phyloP scores from a whole-genome alignment of 2,329 filamentous ascomycete species.

The Calonectria crousiana region DNA sequence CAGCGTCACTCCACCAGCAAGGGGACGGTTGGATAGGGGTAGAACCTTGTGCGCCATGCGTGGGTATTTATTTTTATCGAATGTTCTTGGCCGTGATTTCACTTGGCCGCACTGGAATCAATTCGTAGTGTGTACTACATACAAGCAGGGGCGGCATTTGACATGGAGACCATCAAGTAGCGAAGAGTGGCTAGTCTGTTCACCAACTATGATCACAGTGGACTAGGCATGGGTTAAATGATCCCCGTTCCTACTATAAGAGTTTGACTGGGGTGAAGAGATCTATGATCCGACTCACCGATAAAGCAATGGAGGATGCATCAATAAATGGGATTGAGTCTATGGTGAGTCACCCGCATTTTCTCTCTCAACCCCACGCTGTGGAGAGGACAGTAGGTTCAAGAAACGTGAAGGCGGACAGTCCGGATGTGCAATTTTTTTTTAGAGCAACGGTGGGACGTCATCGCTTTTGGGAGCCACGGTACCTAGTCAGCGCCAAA shows the following conservation, averaged over 20 bases:
- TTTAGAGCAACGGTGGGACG: slow-evolving; percentile 2
- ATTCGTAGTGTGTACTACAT: background rate
- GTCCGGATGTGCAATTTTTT: background rate
- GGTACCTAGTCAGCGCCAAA: slow-evolving; percentile 25
- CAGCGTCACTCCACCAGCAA: background rate
- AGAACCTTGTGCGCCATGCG: background rate
- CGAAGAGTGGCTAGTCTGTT: slow-evolving; percentile 2
- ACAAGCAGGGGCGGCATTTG: too few species aligned
- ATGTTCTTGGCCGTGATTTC: too few species aligned
- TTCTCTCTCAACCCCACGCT: background rate
- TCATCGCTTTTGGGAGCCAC: background rate
- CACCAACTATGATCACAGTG: background rate
- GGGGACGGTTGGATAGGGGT: background rate
- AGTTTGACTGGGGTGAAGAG: background rate
- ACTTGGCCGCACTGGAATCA: too few species aligned
- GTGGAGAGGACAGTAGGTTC: background rate
- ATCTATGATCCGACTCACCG: background rate
- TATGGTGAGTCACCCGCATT: background rate
- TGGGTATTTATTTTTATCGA: background rate
- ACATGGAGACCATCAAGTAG: background rate
- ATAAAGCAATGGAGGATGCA: background rate
- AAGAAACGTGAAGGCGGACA: background rate
- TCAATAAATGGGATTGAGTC: background rate
- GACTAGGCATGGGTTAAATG: background rate
- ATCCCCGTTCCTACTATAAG: background rate